Evolutionary conservation across 2,329 filamentous ascomycete species (phyloP), one percentile per base, ranked within the genome.

Genomic region (Pseudohalonectria lignicola): DNA sequence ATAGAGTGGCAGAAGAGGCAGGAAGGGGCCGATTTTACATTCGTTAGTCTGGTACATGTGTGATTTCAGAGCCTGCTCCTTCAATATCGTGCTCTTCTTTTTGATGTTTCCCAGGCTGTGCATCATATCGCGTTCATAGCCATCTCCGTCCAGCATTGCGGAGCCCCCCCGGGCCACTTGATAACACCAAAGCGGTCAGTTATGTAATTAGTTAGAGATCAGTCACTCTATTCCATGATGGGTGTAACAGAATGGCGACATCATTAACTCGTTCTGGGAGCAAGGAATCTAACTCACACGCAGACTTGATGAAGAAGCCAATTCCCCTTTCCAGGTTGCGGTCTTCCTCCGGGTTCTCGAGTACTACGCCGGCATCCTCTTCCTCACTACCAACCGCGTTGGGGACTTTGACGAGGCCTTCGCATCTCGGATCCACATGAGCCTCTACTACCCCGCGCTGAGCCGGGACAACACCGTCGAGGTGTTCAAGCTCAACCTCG

Each of bases 361-460:
- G n/a, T n/a, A n/a, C n/a, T n/a, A n/a, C n/a, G n/a, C n/a, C n/a
- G n/a, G n/a, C n/a, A n/a, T n/a, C n/a, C n/a, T n/a, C n/a, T n/a
- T n/a, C n/a, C n/a, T 65, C 13, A 66, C 62, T 1, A 67, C 62
- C 6, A 66, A 65, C 45, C 53, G 60, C 5, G 53, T 63, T 10
- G 57, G 57, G 4, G 43, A 48, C 4, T 54, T 67, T 21, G 63
- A 67, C 41, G 59, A 62, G 16, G 63, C 63, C 0, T 63, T 63
- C 41, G 47, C 46, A 31, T 17, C 30, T 18, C 16, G 17, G 30
- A 31, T 31, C 16, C 30, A 11, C 19, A 15, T 18, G 13, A 17
- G 30, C 9, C 19, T 12, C 30, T 5, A 18, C 30, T 18, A 31
- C 30, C 9, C 32, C 17, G 32, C 20, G 18, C 18, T 30, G 23